Percentiles rank a stretch among this genome's conserved stretches.
Conservation (phyloP, 768 basidiomycete genomes). For the Russula brevipes region DNA sequence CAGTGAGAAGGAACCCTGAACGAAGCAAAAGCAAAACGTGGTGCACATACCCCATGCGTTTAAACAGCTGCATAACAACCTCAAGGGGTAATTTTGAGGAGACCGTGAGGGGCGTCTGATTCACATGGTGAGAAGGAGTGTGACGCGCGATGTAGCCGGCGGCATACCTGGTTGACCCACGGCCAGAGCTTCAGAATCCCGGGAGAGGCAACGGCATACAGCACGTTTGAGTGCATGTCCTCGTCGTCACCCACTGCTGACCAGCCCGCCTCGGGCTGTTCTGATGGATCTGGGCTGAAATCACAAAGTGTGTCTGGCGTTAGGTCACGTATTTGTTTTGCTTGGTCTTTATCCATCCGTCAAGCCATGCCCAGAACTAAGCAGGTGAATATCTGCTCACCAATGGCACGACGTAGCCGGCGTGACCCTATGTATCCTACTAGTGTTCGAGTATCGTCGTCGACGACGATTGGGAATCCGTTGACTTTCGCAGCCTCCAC, state of each 20-base stretch:
- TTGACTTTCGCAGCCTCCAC: constrained; percentile 72
- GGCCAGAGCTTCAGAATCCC: constrained; percentile 69
- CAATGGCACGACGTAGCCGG: constrained; percentile 81
- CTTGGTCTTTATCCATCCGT: constrained; percentile 51
- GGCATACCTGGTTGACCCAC: constrained; percentile 89
- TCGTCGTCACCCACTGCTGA: constrained; percentile 59
- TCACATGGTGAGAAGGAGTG: constrained; percentile 6
- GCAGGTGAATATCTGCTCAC: constrained; percentile 36
- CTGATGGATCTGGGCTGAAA: constrained; percentile 54
- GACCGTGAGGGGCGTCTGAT: constrained; percentile 88
- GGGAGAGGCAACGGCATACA: constrained; percentile 53
- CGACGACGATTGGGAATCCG: constrained; percentile 85
- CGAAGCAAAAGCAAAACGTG: background rate
- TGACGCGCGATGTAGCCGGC: background rate
- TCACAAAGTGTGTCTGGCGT: constrained; percentile 62
- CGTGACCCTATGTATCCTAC: constrained; percentile 85
- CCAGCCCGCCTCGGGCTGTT: constrained; percentile 45
- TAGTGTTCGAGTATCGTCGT: constrained; percentile 54
- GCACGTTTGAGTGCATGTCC: constrained; percentile 59
- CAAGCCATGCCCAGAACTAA: background rate
- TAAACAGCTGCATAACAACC: constrained; percentile 96
- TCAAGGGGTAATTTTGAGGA: constrained; percentile 89
- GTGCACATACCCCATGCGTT: constrained; percentile 85
- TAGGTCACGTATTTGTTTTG: constrained; percentile 57
- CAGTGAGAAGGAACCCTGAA: background rate